Conservation (phyloP, 768 basidiomycete genomes). For the Filobasidium floriforme region DNA sequence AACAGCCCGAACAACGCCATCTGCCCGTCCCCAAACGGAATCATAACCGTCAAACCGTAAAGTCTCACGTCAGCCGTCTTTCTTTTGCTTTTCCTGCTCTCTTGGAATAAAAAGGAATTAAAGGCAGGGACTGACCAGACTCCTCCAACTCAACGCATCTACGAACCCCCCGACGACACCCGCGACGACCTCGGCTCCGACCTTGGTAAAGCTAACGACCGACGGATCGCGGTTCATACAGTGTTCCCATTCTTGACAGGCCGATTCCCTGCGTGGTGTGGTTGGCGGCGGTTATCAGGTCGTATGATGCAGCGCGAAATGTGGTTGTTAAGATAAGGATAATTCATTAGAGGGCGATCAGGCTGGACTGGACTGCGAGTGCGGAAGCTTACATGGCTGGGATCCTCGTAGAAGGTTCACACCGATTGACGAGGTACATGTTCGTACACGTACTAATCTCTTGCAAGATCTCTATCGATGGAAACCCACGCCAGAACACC, state of each 20-base stretch:
- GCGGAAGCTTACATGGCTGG: constrained; percentile 64
- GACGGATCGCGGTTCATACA: constrained; percentile 94
- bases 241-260: constrained; percentile 81
- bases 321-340: no score
- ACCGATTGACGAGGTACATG: constrained; percentile 73
- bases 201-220: constrained; percentile 75
- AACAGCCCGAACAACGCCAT: constrained; percentile 35
- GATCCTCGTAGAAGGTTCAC: constrained; percentile 59
- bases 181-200: constrained; percentile 89
- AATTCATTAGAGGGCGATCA: neutral
- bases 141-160: constrained; percentile 96
- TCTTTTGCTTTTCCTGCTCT: neutral
- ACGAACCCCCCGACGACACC: constrained; percentile 95
- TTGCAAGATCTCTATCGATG: constrained; percentile 64
- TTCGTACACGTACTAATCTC: constrained; percentile 82
- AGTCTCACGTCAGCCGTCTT: no score
- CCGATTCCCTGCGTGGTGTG: constrained; percentile 50
- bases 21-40: neutral
- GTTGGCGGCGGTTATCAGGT: neutral
- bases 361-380: neutral
- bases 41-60: neutral
- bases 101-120: neutral
- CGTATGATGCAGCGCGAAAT: neutral
- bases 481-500: neutral
- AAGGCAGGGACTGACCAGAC: constrained; percentile 56